These are phyloP conservation scores for Lithohypha guttulata DNA, from an alignment of 2,329 filamentous ascomycete species.

Conservation along the genomic window DNA sequence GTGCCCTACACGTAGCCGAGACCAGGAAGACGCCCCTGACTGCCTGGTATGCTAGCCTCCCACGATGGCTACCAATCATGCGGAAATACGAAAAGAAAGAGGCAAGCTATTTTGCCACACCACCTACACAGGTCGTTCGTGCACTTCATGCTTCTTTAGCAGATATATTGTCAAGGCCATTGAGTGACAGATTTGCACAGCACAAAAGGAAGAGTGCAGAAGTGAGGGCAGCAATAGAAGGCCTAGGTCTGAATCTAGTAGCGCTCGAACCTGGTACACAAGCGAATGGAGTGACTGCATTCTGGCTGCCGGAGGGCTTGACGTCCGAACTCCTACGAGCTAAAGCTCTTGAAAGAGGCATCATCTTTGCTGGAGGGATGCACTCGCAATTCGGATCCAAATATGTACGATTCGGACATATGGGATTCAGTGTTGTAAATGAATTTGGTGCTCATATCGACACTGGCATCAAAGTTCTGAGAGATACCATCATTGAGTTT, in stretches of 20 bases:
- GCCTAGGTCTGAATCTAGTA: constrained; percentile 75
- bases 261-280: constrained; percentile 77
- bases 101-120: constrained; percentile 94
- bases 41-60: constrained; percentile 93
- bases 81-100: constrained; percentile 97
- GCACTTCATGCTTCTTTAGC: constrained; percentile 79
- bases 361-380: constrained; percentile 86
- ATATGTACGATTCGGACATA: constrained; percentile 93
- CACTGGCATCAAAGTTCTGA: constrained; percentile 66
- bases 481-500: constrained; percentile 60
- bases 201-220: constrained; percentile 71
- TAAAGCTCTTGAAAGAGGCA: constrained; percentile 69
- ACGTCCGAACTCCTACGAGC: constrained; percentile 72
- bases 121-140: constrained; percentile 84
- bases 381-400: constrained; percentile 89
- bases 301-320: constrained; percentile 79
- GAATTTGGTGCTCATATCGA: constrained; percentile 69
- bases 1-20: constrained; percentile 70
- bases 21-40: constrained; percentile 66
- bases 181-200: constrained; percentile 69
- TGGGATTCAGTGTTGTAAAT: constrained; percentile 87
- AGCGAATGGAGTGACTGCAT: constrained; percentile 93
- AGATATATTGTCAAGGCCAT: constrained; percentile 68
- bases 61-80: constrained; percentile 98
- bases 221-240: constrained; percentile 70